Conservation (phyloP, 768 basidiomycete genomes). For the Hypholoma fasciculare region DNA sequence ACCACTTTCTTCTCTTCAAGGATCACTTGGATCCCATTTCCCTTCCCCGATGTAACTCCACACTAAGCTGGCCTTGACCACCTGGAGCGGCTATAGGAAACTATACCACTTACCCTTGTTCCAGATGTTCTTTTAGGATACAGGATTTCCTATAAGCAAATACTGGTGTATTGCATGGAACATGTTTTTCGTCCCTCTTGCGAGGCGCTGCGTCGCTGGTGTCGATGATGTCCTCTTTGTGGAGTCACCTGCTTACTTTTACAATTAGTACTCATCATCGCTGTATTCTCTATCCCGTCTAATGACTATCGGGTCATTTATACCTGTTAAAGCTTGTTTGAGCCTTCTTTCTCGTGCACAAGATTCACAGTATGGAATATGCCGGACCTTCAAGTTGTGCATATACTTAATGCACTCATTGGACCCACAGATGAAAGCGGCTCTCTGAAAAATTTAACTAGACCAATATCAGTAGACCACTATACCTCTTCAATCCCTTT, state of each 20-base stretch:
- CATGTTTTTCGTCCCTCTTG: background rate
- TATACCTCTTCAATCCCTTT: too few relatives aligned
- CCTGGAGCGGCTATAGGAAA: background rate
- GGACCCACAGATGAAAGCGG: too few relatives aligned
- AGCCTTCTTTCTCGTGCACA: too few relatives aligned
- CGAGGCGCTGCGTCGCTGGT: background rate
- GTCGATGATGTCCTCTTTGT: background rate
- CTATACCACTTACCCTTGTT: background rate
- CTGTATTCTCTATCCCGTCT: background rate
- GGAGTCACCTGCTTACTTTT: background rate
- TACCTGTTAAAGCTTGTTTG: background rate
- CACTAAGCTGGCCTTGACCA: background rate
- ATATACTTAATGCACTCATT: too few relatives aligned
- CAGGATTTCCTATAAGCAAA: background rate
- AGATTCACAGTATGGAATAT: too few relatives aligned
- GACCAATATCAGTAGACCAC: too few relatives aligned
- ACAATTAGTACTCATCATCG: background rate
- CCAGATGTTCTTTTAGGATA: background rate
- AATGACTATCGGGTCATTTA: background rate
- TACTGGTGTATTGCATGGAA: background rate
- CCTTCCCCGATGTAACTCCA: background rate
- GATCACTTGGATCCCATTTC: constrained; percentile 1
- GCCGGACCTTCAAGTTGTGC: too few relatives aligned
- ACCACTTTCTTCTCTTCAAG: background rate
- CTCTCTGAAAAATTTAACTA: too few relatives aligned